These are phyloP conservation scores for Aspergillus caelatus DNA, from an alignment of 2,329 filamentous ascomycete species.

Conservation along the genomic window DNA sequence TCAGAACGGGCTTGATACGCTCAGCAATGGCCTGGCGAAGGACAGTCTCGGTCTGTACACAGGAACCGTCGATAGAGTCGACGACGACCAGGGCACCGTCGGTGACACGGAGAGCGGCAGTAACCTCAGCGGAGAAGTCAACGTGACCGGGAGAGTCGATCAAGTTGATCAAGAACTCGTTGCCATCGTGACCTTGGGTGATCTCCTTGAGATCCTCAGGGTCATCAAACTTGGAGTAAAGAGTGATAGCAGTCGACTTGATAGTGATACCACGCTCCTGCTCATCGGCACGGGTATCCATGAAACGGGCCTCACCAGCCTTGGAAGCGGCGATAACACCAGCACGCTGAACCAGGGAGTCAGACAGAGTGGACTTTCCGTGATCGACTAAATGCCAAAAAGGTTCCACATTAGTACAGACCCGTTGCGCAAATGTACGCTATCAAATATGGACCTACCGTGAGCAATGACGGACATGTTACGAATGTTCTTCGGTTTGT, in stretches of 20 bases:
- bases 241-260: conserved; percentile 99
- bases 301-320: conserved; percentile 93
- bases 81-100: conserved; percentile 99
- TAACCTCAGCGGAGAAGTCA: conserved; percentile 99
- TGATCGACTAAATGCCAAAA: conserved; percentile 72
- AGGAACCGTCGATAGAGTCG: conserved; percentile 99
- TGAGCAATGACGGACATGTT: conserved; percentile 99
- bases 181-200: conserved; percentile 81
- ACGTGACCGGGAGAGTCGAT: conserved; percentile 99
- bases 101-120: conserved; percentile 98
- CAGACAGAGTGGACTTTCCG: conserved; percentile 99
- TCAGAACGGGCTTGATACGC: conserved; percentile 99
- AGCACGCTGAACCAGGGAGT: conserved; percentile 97
- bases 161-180: conserved; percentile 99
- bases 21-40: conserved; percentile 98
- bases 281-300: conserved; percentile 95
- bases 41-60: conserved; percentile 99
- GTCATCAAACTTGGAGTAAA: conserved; percentile 82
- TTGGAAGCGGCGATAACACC: conserved; percentile 99
- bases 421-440: background rate
- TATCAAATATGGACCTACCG: conserved; percentile 54
- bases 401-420: background rate
- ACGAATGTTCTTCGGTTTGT: conserved; percentile 64
- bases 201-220: conserved; percentile 94
- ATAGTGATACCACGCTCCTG: conserved; percentile 99